Percentiles rank a stretch among this genome's conserved stretches.
Evolutionary conservation across 106 monocot genomes (phyloP).

Genomic region (Apostasia ramifera): DNA sequence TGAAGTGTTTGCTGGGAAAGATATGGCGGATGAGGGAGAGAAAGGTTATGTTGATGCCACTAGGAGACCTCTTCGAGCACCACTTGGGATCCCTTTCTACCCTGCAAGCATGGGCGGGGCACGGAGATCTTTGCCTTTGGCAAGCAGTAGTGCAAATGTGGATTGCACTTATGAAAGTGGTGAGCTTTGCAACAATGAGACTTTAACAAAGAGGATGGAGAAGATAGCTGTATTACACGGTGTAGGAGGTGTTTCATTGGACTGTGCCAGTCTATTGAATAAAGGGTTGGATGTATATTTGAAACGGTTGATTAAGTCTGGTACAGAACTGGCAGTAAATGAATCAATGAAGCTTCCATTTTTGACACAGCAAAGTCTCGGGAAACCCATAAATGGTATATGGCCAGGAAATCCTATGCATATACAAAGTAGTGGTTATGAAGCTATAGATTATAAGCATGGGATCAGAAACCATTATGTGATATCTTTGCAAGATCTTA

Average conservation of each 20-base stretch:
- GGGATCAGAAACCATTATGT: slow-evolving; percentile 12
- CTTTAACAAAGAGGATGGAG: slow-evolving; percentile 56
- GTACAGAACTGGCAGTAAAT: slow-evolving; percentile 26
- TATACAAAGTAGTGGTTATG: slow-evolving; percentile 16
- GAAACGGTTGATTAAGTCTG: slow-evolving; percentile 46
- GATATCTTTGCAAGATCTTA: slow-evolving; percentile 55
- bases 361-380: background rate
- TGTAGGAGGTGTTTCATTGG: slow-evolving; percentile 37
- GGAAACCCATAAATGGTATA: slow-evolving; percentile 31
- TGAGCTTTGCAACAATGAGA: slow-evolving; percentile 47
- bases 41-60: slow-evolving; percentile 6
- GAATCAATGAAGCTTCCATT: slow-evolving; percentile 16
- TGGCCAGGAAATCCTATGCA: slow-evolving; percentile 38
- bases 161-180: slow-evolving; percentile 22
- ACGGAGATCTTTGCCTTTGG: slow-evolving; percentile 9
- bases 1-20: background rate
- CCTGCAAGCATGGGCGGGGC: slow-evolving; percentile 31
- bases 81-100: slow-evolving; percentile 53
- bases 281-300: slow-evolving; percentile 56
- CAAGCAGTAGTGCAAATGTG: slow-evolving; percentile 8
- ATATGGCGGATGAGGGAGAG: slow-evolving; percentile 9
- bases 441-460: slow-evolving; percentile 10
- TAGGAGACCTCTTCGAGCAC: slow-evolving; percentile 31
- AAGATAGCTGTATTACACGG: slow-evolving; percentile 43
- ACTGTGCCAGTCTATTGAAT: slow-evolving; percentile 66